Base-by-base conservation (phyloP, 1,284 basidiomycete species). In the Veloboletus limbatus region DNA sequence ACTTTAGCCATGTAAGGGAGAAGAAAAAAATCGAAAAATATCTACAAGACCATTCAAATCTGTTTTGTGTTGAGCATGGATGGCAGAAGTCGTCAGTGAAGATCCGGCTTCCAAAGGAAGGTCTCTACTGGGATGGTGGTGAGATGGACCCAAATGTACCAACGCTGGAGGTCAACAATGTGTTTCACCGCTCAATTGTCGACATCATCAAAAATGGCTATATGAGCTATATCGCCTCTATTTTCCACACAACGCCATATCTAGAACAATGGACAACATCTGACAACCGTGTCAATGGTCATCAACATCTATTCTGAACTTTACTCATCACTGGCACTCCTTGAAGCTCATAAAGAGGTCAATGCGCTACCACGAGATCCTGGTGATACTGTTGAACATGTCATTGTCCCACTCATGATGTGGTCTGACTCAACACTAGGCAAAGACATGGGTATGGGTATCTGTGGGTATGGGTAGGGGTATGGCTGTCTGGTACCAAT, bases 371-470 rank as follows among this genome's bases (percentile, higher is more conserved):
- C 51, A 2, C 2, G 17, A 5, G 45, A 54, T 17, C 42, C 54
- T 60, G 52, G 27, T 2, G 27, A 28, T 20, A 16, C 2, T 10
- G 5, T 22, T 2, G 27, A 43, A 4, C 27, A 6, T 2, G 57
- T 61, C 1, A 42, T 69, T 5, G 43, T 49, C 0, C 52, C 52
- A 1, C 32, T 69, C 0, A 67, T 68, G 60, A 21, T 68, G 2
- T 65, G 59, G 55, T 70, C 65, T 1, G 62, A 70, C 47, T 38
- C 54, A 0, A 68, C 56, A 0, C 57, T n/a, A n/a, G n/a, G n/a
- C n/a, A n/a, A n/a, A n/a, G n/a, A n/a, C n/a, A n/a, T n/a, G n/a
- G n/a, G n/a, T n/a, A n/a, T n/a, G n/a, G n/a, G n/a, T n/a, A n/a
- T n/a, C n/a, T n/a, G n/a, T n/a, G n/a, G n/a, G n/a, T n/a, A n/a